Conservation (phyloP, 805 yeast genomes). For the Candida pini region DNA sequence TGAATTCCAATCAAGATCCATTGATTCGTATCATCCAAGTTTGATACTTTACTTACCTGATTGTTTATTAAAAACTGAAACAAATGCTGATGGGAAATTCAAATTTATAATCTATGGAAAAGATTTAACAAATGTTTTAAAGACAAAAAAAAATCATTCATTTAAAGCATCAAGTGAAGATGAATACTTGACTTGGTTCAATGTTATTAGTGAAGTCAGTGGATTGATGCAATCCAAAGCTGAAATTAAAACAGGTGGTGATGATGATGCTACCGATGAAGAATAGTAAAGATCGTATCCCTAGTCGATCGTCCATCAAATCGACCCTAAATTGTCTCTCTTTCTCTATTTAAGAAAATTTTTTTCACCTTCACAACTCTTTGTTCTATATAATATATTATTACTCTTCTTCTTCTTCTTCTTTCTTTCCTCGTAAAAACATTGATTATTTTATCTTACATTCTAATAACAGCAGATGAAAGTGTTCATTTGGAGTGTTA, state of each 20-base stretch:
- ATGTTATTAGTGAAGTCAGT: conserved; percentile 28
- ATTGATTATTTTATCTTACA: neutral
- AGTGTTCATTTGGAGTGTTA: too few species aligned
- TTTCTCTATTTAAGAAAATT: neutral
- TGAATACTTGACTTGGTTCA: conserved; percentile 43
- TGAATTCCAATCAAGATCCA: conserved; percentile 41
- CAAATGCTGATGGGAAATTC: conserved; percentile 29
- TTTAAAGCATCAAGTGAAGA: conserved; percentile 40
- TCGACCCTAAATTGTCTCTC: neutral
- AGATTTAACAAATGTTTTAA: conserved; percentile 27
- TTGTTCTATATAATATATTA: neutral
- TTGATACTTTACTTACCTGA: conserved; percentile 43
- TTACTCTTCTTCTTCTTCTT: neutral
- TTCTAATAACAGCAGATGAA: too few species aligned
- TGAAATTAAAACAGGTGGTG: conserved; percentile 2
- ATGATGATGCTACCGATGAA: conserved; percentile 4
- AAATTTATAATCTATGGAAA: conserved; percentile 40
- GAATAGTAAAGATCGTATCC: too few species aligned
- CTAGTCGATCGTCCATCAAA: neutral
- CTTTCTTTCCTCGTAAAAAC: neutral
- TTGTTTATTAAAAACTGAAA: conserved; percentile 30
- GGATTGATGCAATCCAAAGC: conserved; percentile 19
- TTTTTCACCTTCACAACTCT: neutral
- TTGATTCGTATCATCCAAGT: conserved; percentile 39
- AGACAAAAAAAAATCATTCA: conserved; percentile 25